Percentiles rank a stretch among this genome's conserved stretches.
phyloP scores from a whole-genome alignment of 1,284 basidiomycete species.

The Austropuccinia psidii region DNA sequence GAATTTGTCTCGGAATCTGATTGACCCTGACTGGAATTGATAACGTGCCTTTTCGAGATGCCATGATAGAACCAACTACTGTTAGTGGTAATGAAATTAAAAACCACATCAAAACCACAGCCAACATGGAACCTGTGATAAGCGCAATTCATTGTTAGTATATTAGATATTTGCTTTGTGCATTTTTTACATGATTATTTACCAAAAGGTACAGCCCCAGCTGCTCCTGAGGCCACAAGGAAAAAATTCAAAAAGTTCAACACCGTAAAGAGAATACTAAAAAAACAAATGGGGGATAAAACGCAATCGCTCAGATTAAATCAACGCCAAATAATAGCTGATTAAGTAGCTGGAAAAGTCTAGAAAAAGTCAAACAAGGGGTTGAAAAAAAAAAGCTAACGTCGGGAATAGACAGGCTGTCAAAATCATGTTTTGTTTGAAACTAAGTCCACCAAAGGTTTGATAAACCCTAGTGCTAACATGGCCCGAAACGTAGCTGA shows the following conservation, averaged over 20 bases:
- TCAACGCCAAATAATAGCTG: no score
- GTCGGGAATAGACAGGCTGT: constrained; percentile 84
- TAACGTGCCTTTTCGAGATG: constrained; percentile 71
- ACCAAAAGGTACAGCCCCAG: constrained; percentile 93
- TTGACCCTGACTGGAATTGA: constrained; percentile 66
- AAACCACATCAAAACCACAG: constrained; percentile 89
- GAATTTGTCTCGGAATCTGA: constrained; percentile 63
- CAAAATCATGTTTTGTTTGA: constrained; percentile 72
- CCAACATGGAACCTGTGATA: constrained; percentile 59
- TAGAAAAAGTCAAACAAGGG: no score
- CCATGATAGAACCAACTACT: constrained; percentile 60
- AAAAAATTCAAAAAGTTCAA: constrained; percentile 63
- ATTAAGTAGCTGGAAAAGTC: no score
- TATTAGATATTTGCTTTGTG: background rate
- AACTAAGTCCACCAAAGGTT: constrained; percentile 71
- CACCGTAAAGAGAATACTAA: constrained; percentile 65
- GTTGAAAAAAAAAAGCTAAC: constrained; percentile 52
- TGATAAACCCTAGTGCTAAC: constrained; percentile 74
- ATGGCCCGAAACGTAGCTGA: constrained; percentile 65
- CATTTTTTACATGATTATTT: constrained; percentile 4
- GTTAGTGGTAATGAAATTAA: constrained; percentile 77
- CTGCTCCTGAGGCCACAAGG: constrained; percentile 74
- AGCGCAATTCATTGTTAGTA: background rate
- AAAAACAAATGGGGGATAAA: constrained; percentile 21
- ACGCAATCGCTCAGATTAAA: no score